Evolutionary conservation across 2,329 filamentous ascomycete species (phyloP).

Genomic region (Sclerotinia subarctica): DNA sequence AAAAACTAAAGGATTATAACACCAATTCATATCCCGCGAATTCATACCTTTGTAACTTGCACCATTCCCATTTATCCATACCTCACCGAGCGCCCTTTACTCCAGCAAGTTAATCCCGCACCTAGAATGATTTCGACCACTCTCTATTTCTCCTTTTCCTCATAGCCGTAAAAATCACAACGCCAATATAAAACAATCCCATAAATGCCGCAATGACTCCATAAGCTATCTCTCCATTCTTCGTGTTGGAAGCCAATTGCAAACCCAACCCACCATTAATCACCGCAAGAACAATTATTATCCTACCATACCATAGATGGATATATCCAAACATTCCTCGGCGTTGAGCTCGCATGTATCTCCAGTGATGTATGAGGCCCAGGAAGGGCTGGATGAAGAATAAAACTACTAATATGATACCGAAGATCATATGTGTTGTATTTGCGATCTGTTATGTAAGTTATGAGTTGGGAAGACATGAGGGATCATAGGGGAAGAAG

Average conservation of each 20-base stretch:
- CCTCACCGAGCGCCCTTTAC: too few species aligned
- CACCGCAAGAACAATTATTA: constrained; percentile 55
- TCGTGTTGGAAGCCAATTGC: constrained; percentile 44
- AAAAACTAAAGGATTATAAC: neutral
- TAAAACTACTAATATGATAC: constrained; percentile 52
- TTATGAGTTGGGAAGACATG: neutral
- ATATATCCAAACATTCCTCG: constrained; percentile 53
- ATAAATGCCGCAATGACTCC: constrained; percentile 52
- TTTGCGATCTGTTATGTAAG: constrained; percentile 48
- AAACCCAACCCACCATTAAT: constrained; percentile 64
- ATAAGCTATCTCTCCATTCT: constrained; percentile 51
- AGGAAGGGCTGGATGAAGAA: constrained; percentile 57
- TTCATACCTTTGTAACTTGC: neutral
- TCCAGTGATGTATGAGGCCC: constrained; percentile 55
- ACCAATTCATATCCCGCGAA: neutral
- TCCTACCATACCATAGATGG: constrained; percentile 62
- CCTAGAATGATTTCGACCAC: neutral
- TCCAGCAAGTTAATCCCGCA: neutral
- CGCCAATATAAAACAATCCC: constrained; percentile 44
- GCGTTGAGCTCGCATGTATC: constrained; percentile 47
- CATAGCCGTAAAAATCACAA: constrained; percentile 25
- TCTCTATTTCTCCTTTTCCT: neutral
- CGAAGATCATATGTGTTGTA: constrained; percentile 53
- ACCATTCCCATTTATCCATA: too few species aligned
- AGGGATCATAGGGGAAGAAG: constrained; percentile 16